Base-by-base conservation (phyloP, 2,329 filamentous ascomycete genomes). In the Fusarium xyrophilum region DNA sequence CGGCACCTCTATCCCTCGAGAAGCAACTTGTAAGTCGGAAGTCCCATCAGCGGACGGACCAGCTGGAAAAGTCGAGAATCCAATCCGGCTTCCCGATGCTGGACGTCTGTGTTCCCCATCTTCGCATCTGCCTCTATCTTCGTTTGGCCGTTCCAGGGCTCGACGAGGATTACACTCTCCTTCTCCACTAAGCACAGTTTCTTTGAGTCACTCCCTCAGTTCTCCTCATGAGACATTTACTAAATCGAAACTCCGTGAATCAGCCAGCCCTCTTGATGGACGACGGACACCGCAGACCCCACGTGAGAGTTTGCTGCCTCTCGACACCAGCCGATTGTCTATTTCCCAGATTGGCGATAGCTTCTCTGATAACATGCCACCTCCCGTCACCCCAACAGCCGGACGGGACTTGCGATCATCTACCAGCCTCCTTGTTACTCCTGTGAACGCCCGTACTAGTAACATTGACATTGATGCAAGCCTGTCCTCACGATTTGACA, bases 321-420 rank as follows among this genome's bases (percentile, higher is more conserved):
- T 91, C 10, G 94, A 97, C 76, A 90, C 93, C 2, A 96, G 92
- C 78, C 88, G 88, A 39, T 82, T 97, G 21, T 94, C 93, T 2
- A 95, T 97, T 63, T 96, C 93, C 6, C 90, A 88, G 59, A 82
- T 84, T 21, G 71, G 74, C 14, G 80, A 82, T 39, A 70, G 73
- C 17, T 76, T 77, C 35, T 72, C 77, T 14, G 78, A 80, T 39
- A 72, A 40, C 38, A 80, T 80, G 73, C 80, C 79, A 21, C 78
- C 80, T 23, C 95, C 94, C 2, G 93, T 93, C 2, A 98, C 95
- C 2, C 95, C 95, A 7, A 97, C 93, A 2, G 82, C 85, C 15
- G 84, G 84, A 39, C 82, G 86, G 28, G 83, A 84, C 55, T 80
- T 81, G 39, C 78, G 80, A 52, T 69, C 88, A 80, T 63, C 88